A percentile compares a stretch with the other conserved stretches of the same genome.
Conservation (phyloP, 2,329 filamentous ascomycete genomes). For the Leptographium radiaticola region DNA sequence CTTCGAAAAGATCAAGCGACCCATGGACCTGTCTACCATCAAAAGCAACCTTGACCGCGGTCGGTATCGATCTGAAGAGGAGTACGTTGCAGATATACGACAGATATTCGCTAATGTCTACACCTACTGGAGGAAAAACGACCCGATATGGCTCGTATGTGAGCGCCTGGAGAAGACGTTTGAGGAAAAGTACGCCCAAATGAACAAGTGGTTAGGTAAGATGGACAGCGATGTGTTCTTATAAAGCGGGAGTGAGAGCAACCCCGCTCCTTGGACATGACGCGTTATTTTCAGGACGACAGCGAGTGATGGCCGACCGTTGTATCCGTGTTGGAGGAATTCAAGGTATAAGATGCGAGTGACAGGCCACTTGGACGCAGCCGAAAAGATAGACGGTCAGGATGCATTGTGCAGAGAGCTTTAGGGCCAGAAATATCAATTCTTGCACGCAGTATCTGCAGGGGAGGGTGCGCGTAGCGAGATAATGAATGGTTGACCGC, state of each 20-base stretch:
- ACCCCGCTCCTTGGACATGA: too few species aligned
- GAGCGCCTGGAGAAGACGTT: slow-evolving; percentile 43
- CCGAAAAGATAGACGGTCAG: not conserved
- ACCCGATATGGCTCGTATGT: slow-evolving; percentile 41
- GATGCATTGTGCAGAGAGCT: not conserved
- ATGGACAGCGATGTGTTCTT: slow-evolving; percentile 30
- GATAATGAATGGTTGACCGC: too few species aligned
- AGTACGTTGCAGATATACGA: slow-evolving; percentile 44
- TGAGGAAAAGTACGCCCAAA: slow-evolving; percentile 33
- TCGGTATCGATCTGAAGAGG: slow-evolving; percentile 37
- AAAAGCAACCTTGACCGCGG: slow-evolving; percentile 44
- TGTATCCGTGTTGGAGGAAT: not conserved
- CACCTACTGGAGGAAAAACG: slow-evolving; percentile 45
- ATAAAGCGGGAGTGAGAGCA: slow-evolving; percentile 4
- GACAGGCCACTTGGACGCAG: not conserved
- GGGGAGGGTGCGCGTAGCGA: not conserved
- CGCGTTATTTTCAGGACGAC: too few species aligned
- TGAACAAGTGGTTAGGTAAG: slow-evolving; percentile 48
- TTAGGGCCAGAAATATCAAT: too few species aligned
- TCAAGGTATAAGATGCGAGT: not conserved
- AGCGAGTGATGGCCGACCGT: not conserved
- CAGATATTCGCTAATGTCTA: slow-evolving; percentile 53
- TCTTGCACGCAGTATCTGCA: not conserved
- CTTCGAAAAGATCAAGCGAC: slow-evolving; percentile 43
- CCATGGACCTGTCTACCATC: slow-evolving; percentile 50